Base-by-base conservation (phyloP, 768 basidiomycete species). In the Candolleomyces aberdarensis region DNA sequence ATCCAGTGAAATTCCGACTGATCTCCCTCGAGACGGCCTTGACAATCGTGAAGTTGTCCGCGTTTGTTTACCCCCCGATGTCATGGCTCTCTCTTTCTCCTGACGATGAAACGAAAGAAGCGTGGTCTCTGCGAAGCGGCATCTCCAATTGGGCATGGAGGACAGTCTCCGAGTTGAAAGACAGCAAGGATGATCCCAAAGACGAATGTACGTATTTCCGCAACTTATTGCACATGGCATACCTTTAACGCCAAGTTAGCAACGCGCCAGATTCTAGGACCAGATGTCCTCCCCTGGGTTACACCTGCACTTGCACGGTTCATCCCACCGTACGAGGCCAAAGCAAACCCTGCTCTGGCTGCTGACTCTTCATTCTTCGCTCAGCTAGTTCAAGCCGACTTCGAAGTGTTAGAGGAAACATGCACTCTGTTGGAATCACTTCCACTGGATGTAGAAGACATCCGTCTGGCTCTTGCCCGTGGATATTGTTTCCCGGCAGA, bases 121-220 rank as follows among this genome's bases (percentile, higher is more conserved):
- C 83, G 50, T 94, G 91, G 91, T 77, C 68, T 26, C 70, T 89
- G 50, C 84, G 92, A 19, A 81, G 77, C 57, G 81, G 81, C 8
- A 75, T 93, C 31, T 85, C 88, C 2, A 83, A 80, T 49, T 94
- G 92, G 92, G 81, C 85, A 46, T 93, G 91, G 90, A 80, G 86
- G 65, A 80, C 84, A 2, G 82, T 92, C n/a, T 80, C 83, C 6
- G 88, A 88, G 67, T 80, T 92, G 50, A 86, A 85, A 68, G 86
- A 89, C 57, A 83, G 85, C 49, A 85, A 84, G 69, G 87, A 90
- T 54, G 88, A 91, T 66, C 79, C 89, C 89, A 63, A 75, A 78
- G 67, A 59, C 19, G 60, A 61, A 22, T 56, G 60, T 61, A 41
- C 14, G 60, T 32, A 36, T 22, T 47, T 43, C 9, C 1, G 20